Evolutionary conservation across 2,329 filamentous ascomycete species (phyloP).

Genomic region (Exophiala bonariae): DNA sequence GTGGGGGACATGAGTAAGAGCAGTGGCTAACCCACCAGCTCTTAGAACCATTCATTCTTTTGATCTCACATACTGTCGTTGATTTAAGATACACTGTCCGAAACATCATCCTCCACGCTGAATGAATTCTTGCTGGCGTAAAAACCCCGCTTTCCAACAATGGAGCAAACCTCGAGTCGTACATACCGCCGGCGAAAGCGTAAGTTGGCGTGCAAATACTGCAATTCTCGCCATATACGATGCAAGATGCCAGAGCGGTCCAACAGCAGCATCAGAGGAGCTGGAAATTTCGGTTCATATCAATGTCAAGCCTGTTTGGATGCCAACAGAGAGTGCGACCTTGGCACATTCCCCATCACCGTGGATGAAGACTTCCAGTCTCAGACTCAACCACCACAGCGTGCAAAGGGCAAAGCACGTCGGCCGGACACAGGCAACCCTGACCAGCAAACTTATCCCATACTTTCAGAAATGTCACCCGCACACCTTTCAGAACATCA

Average conservation of each 20-base stretch:
- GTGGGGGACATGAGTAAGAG: too few relatives aligned
- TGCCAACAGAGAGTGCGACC: slow-evolving; percentile 14
- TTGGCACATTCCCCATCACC: slow-evolving; percentile 8
- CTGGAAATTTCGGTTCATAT: slow-evolving; percentile 3
- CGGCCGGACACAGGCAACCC: neutral
- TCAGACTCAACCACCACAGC: neutral
- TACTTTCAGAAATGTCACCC: too few relatives aligned
- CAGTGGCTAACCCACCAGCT: too few relatives aligned
- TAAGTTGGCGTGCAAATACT: slow-evolving; percentile 15
- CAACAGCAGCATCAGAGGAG: neutral
- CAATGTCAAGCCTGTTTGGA: slow-evolving; percentile 15
- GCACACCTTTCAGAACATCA: neutral
- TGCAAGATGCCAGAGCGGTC: slow-evolving; percentile 16
- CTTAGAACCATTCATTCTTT: too few relatives aligned
- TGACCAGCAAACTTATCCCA: slow-evolving; percentile 5
- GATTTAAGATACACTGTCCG: too few relatives aligned
- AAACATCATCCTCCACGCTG: too few relatives aligned
- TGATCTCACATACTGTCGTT: too few relatives aligned
- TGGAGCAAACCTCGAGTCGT: slow-evolving; percentile 17
- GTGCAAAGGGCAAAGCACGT: slow-evolving; percentile 6
- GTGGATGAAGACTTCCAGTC: slow-evolving; percentile 7
- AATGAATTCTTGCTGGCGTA: too few relatives aligned
- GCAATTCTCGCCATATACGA: slow-evolving; percentile 17
- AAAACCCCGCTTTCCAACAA: too few relatives aligned
- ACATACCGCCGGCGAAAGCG: slow-evolving; percentile 15